Evolutionary conservation across 139 green algal genomes (phyloP), one percentile per base, ranked within the genome.

Genomic region (Bryopsis sp.): DNA sequence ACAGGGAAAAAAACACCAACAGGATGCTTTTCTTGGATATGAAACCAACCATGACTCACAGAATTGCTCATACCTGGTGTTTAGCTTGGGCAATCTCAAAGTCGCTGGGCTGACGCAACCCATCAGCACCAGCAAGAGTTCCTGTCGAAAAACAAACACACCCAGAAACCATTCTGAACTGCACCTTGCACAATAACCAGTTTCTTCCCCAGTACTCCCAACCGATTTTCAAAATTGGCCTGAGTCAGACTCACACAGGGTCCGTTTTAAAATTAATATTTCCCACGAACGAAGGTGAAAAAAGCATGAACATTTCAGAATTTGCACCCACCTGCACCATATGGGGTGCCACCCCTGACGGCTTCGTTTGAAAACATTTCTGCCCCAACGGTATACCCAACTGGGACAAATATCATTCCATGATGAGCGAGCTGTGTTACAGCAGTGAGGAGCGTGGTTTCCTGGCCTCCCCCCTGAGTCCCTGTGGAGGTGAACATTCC

Each of bases 321-420:
- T 54, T 54, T 54, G 43, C 43, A 26, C 19, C 43, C 19, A 54
- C 43, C 62, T 58, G 37, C 62, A 7, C 62, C 62, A 35, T 36
- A 69, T 57, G 62, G 62, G 11, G 24, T 15, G 35, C 62, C 62
- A 7, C 62, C 62, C 8, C 62, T 35, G 5, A 69, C 37, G n/a
- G 39, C 39, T 32, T 69, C 62, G 19, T 38, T 29, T 8, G 26
- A 36, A 47, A 62, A 72, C 31, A 74, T 19, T 50, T 33, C 61
- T 33, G 48, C 28, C 24, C 79, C 79, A 11, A 77, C 72, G 47
- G 32, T 73, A 65, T 87, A 92, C 46, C 88, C 88, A 2, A 78
- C 29, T 0, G 88, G 86, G 39, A 95, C 86, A 58, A 75, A 95
- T 61, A 95, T 84, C 85, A 95, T 95, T 67, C 89, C 89, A 54